Evolutionary conservation across 2,329 filamentous ascomycete species (phyloP).

Genomic region (Sarocladiaceae sp.): DNA sequence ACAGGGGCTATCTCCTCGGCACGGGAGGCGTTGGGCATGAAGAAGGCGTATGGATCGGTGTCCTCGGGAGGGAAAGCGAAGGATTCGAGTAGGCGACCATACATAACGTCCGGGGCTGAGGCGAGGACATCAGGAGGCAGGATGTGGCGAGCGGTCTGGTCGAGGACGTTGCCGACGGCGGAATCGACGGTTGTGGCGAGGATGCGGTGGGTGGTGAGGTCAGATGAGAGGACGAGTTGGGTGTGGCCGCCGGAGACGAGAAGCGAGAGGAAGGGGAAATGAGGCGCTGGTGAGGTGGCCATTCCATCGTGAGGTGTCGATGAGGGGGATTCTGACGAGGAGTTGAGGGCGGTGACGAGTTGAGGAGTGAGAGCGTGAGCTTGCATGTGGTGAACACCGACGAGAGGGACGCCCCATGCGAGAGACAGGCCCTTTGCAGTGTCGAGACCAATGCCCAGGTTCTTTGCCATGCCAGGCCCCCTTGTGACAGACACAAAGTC

Average conservation of each 20-base stretch:
- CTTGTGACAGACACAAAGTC: conserved; percentile 87
- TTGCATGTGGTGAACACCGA: conserved; percentile 96
- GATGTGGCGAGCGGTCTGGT: conserved; percentile 76
- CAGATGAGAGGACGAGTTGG: conserved; percentile 68
- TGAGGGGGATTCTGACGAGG: conserved; percentile 16
- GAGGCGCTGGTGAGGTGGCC: conserved; percentile 31
- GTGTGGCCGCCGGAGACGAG: conserved; percentile 92
- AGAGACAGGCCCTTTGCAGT: conserved; percentile 81
- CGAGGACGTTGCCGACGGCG: conserved; percentile 83
- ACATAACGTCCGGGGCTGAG: conserved; percentile 60
- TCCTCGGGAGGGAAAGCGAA: conserved; percentile 62
- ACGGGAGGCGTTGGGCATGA: conserved; percentile 51
- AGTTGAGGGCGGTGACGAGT: conserved; percentile 57
- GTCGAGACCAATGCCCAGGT: conserved; percentile 71
- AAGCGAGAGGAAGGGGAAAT: conserved; percentile 80
- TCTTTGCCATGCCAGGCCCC: conserved; percentile 81
- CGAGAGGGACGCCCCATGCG: conserved; percentile 74
- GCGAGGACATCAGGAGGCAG: conserved; percentile 56
- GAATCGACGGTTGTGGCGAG: conserved; percentile 70
- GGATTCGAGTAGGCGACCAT: conserved; percentile 69
- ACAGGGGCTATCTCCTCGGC: conserved; percentile 45
- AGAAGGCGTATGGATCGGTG: conserved; percentile 34
- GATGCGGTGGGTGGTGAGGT: conserved; percentile 63
- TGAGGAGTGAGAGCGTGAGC: conserved; percentile 87
- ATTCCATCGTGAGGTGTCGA: conserved; percentile 12